A percentile compares a stretch with the other conserved stretches of the same genome.
These are phyloP conservation scores for Pythium grandisporangium DNA, from an alignment of 352 stramenopile genomes.

Conservation along the genomic window DNA sequence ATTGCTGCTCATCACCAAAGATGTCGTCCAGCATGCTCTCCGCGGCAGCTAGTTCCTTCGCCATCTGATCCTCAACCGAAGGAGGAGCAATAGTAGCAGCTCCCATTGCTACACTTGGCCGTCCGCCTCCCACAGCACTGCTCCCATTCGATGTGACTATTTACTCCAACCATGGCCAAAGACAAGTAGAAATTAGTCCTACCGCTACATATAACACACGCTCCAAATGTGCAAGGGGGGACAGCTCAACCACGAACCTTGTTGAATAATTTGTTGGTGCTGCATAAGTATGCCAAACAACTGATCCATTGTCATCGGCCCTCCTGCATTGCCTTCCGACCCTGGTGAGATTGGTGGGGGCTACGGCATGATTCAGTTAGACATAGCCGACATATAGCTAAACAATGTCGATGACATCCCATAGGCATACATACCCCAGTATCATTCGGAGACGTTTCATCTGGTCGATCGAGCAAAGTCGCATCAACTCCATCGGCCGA, in stretches of 20 bases:
- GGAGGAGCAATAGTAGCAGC: conserved; percentile 7
- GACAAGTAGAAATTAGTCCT: not conserved
- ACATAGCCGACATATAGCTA: no score
- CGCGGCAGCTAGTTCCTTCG: conserved; percentile 61
- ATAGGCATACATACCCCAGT: conserved; percentile 58
- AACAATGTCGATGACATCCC: no score
- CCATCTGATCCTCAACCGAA: conserved; percentile 81
- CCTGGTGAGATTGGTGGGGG: no score
- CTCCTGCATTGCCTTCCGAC: no score
- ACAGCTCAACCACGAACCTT: conserved; percentile 27
- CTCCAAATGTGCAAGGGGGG: no score
- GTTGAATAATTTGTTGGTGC: conserved; percentile 82
- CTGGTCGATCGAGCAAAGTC: conserved; percentile 50
- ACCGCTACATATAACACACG: no score
- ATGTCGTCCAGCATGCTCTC: conserved; percentile 80
- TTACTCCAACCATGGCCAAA: no score
- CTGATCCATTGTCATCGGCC: conserved; percentile 77
- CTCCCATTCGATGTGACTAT: not conserved
- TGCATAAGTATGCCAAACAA: conserved; percentile 84
- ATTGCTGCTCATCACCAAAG: conserved; percentile 67
- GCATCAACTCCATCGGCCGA: conserved; percentile 51
- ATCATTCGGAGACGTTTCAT: conserved; percentile 76
- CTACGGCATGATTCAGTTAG: no score
- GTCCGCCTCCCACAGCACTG: conserved; percentile 4
- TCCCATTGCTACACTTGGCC: not conserved